phyloP scores from a whole-genome alignment of 768 basidiomycete species.

The Rhodocollybia butyracea region DNA sequence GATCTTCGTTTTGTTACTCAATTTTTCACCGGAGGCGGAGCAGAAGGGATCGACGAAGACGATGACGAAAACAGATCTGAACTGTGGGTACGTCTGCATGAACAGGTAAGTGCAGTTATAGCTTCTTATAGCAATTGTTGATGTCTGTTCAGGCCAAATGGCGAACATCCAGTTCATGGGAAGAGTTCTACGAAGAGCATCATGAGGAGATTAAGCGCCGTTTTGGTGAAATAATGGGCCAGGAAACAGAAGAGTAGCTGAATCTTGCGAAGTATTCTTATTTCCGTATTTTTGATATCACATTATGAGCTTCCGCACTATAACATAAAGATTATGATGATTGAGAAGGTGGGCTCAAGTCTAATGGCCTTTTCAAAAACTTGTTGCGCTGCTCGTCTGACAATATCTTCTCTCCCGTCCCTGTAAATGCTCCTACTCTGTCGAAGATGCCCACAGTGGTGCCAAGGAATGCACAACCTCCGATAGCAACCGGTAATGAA shows the following conservation, averaged over 20 bases:
- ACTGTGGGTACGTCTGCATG: slow-evolving; percentile 50
- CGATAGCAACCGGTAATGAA: slow-evolving; percentile 79
- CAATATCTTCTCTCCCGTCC: slow-evolving; percentile 36
- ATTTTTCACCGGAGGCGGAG: slow-evolving; percentile 53
- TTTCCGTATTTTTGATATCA: neutral
- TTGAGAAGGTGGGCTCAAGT: slow-evolving; percentile 13
- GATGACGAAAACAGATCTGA: slow-evolving; percentile 18
- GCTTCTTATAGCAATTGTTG: neutral
- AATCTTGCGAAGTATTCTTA: neutral
- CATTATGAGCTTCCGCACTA: neutral
- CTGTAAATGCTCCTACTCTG: slow-evolving; percentile 64
- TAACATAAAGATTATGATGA: neutral
- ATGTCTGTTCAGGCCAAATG: slow-evolving; percentile 9
- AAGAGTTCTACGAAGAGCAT: slow-evolving; percentile 47
- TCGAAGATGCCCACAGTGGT: slow-evolving; percentile 80
- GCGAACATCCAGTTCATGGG: slow-evolving; percentile 32
- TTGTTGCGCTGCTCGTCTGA: slow-evolving; percentile 66
- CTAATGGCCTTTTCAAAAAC: slow-evolving; percentile 78
- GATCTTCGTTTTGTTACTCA: slow-evolving; percentile 51
- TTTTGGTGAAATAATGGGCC: slow-evolving; percentile 31
- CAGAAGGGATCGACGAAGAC: slow-evolving; percentile 24
- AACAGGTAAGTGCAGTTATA: slow-evolving; percentile 34
- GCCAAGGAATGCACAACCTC: slow-evolving; percentile 75
- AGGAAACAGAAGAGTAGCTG: neutral
- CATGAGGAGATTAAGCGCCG: slow-evolving; percentile 32